Conservation (phyloP, 2,329 filamentous ascomycete genomes). For the Zasmidium cellare region DNA sequence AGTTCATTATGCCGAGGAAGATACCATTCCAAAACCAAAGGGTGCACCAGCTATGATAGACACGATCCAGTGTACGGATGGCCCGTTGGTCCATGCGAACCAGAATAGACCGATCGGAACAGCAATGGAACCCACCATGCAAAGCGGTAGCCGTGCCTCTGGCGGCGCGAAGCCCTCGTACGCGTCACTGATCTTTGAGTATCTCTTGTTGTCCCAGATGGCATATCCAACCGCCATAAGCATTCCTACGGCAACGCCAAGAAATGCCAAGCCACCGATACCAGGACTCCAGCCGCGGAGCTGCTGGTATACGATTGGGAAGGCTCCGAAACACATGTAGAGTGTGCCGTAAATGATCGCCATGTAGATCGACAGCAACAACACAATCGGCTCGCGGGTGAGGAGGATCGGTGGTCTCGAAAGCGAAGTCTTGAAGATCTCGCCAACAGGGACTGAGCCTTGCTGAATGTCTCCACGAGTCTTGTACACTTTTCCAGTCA, state of each 20-base stretch:
- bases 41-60: constrained; percentile 53
- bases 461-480: constrained; percentile 46
- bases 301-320: constrained; percentile 62
- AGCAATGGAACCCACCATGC: constrained; percentile 61
- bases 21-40: constrained; percentile 65
- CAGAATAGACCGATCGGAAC: constrained; percentile 67
- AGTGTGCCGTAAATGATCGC: constrained; percentile 50
- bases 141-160: constrained; percentile 64
- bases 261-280: constrained; percentile 64
- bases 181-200: constrained; percentile 47
- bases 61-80: constrained; percentile 57
- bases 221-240: constrained; percentile 58
- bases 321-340: constrained; percentile 50
- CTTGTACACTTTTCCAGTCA: constrained; percentile 57
- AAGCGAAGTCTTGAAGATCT: constrained; percentile 56
- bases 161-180: constrained; percentile 60
- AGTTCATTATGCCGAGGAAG: constrained; percentile 66
- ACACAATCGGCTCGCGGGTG: constrained; percentile 48
- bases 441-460: constrained; percentile 34
- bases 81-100: constrained; percentile 67
- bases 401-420: constrained; percentile 68
- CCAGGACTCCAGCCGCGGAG: constrained; percentile 60
- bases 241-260: constrained; percentile 70
- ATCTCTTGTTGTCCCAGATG: constrained; percentile 55
- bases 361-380: constrained; percentile 48